Base-by-base conservation (phyloP, 75 land plant species). In the Larix kaempferi region DNA sequence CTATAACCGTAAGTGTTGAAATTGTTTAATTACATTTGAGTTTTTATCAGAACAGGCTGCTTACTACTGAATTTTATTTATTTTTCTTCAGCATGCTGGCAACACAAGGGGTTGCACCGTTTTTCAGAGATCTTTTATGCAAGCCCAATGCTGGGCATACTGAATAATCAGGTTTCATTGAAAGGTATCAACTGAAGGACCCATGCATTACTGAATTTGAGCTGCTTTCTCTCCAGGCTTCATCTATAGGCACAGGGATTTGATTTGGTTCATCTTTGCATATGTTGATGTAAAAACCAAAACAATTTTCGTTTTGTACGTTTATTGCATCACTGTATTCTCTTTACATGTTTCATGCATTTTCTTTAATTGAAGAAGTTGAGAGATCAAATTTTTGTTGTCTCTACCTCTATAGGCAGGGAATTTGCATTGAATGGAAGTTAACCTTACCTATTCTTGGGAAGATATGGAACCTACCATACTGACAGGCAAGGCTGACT, bases 41-140 rank as follows among this genome's bases (percentile, higher is more conserved):
- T 35, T 19, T 4, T 37, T 16, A 6, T 66, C 8, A 66, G 2
- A 66, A 66, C 16, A 44, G 49, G 49, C 49, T 44, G 49, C 6
- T 66, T 41, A 66, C 19, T 10, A 35, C 3, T 66, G 44, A 17
- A 17, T 6, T 17, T 0, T 37, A n/a, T 67, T 37, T 67, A 44
- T 44, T 44, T 67, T 65, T 67, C n/a, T 67, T 6, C 71, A 67
- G 71, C 71, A 37, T 35, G 71, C 37, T n/a, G 71, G 37, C 71
- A 67, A 41, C 71, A 6, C 49, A 67, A 21, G 22, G 37, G 49
- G 44, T 39, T 67, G 67, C 27, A 15, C 49, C 22, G 37, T 37
- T 67, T 19, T 35, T 14, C 6, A 67, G 71, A 39, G 71, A 67
- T 67, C 33, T 67, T n/a, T 67, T 67, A n/a, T 67, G 71, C 71